Evolutionary conservation across 2,329 filamentous ascomycete species (phyloP), one percentile per base, ranked within the genome.

Genomic region (Ceratocystis variospora): DNA sequence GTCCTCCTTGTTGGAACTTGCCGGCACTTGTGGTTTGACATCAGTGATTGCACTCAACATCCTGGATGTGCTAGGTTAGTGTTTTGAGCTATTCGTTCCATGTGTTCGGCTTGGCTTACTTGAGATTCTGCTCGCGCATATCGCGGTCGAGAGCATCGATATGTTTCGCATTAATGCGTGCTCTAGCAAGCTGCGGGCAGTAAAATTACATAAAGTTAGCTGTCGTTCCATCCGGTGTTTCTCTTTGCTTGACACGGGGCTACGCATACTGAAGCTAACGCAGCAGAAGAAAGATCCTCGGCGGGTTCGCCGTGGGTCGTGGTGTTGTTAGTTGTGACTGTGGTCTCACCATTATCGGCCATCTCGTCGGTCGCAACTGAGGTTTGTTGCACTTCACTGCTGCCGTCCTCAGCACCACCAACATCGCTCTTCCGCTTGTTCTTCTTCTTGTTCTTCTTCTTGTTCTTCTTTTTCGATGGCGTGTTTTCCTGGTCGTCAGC

Each of bases 201-300:
- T 15, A 25, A 57, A 57, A 8, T 22, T 10, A 50, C 8, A 53
- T 6, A 8, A 4, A 5, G 48, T 53, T 53, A 53, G 48, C 48
- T 5, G 4, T 25, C 19, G 1, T 10, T 25, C 46, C 46, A n/a
- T 48, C 12, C 17, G 61, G 19, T 45, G 0, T 7, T 63, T 25
- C 12, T 3, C 8, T 41, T 10, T 17, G 7, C 44, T 45, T 15
- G 22, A 28, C 2, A 41, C n/a, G 41, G 12, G 55, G 41, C 19
- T 22, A 46, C 73, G 78, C 84, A 80, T 81, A 87, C 84, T 83
- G 81, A 83, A 77, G 84, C 83, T 76, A 87, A 79, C 76, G 84
- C 84, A 74, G 80, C 78, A 73, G 84, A 86, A 75, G 83, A 83
- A 78, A 83, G 77, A 73, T 87, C 84, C 72, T 82, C 79, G 73